Evolutionary conservation across 441 rosid species (phyloP), one percentile per base, ranked within the genome.

Genomic region (Corymbia citriodora): DNA sequence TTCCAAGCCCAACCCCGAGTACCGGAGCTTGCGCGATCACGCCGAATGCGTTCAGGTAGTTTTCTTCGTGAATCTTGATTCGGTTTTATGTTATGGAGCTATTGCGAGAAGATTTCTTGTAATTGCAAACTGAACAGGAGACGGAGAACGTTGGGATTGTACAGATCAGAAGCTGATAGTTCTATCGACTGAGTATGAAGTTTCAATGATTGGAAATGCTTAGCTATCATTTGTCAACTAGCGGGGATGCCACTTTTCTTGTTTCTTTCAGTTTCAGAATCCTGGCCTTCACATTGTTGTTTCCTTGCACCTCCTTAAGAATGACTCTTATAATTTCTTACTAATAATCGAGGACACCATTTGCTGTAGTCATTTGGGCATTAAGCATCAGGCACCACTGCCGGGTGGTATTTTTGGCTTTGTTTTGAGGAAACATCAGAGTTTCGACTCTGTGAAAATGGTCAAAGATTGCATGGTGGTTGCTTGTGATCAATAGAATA

Each of bases 1-100:
- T 90, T 92, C 94, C 74, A 97, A 97, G 90, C 4, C 90, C 90
- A 96, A 94, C 91, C 99, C 98, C 9, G 98, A 95, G 88, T 98
- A 93, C 90, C 92, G 99, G 45, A 97, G 96, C 91, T 90, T 94
- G 48, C 97, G 97, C 48, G 95, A 96, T 89, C 99, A 98, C 88
- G 99, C 99, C 13, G 99, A 97, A 91, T 95, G 97, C 88, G 97
- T 97, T 50, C 96, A 95, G 99, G 99, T 97, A 19, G 31, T 83
- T 55, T 59, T 29, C 79, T 85, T 49, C 27, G 81, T 31, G 17
- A 17, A 1, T 18, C 36, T 72, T 87, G 55, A 40, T 7, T 63
- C 55, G 85, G 16, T 86, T 36, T 65, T 12, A 15, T 23, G 59
- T 27, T 13, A 9, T 61, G 27, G 36, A 7, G 88, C 59, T 63